These are phyloP conservation scores for Apiotrichum domesticum DNA, from an alignment of 1,284 basidiomycete genomes.

Conservation along the genomic window DNA sequence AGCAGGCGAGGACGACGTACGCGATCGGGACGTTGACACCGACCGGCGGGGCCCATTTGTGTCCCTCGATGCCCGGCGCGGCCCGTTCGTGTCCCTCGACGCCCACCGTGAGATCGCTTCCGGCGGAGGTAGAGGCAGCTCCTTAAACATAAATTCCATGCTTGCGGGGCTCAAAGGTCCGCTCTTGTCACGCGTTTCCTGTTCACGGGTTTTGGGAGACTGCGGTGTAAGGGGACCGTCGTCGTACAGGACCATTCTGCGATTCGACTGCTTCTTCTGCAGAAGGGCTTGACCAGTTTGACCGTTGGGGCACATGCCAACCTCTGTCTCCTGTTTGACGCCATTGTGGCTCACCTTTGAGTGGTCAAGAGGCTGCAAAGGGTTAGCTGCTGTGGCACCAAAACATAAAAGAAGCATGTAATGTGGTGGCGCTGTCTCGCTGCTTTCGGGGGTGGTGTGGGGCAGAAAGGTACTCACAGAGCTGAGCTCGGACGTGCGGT, in stretches of 20 bases:
- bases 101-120: background rate
- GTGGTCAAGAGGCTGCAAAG: too few species aligned
- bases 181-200: background rate
- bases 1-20: too few species aligned
- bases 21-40: background rate
- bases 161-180: background rate
- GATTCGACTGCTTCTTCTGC: background rate
- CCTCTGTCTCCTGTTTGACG: background rate
- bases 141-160: conserved; percentile 3
- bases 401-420: too few species aligned
- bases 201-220: background rate
- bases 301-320: background rate
- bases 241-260: background rate
- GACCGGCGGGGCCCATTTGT: background rate
- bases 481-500: background rate
- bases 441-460: background rate
- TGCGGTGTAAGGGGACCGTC: conserved; percentile 2
- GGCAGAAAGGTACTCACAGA: background rate
- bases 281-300: background rate
- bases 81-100: background rate
- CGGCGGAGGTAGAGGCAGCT: background rate
- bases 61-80: too few species aligned
- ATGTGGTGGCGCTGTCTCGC: too few species aligned
- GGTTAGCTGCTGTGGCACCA: too few species aligned
- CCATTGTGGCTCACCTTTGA: too few species aligned